Base-by-base conservation (phyloP, 2,329 filamentous ascomycete species). In the Neopestalotiopsis clavispora region DNA sequence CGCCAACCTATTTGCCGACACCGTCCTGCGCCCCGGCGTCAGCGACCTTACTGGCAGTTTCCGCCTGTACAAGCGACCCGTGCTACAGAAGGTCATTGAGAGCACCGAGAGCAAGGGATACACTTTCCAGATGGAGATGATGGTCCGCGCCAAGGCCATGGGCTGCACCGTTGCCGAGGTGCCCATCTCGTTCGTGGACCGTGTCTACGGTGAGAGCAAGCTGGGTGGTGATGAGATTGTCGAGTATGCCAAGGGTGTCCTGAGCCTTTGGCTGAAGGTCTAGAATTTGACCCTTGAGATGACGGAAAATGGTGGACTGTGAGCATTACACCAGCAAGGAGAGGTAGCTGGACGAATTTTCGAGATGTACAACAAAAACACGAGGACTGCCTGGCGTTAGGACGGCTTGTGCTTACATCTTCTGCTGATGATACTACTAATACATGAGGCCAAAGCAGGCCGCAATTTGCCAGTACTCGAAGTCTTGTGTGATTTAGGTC, bases 81-180 rank as follows among this genome's bases (percentile, higher is more conserved):
- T 97, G 71, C 82, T 99, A 77, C 89, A 97, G 81, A 95, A 94
- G 86, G 94, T 97, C 69, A 98, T 99, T 76, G 85, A 87, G 77
- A 94, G 89, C 82, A 98, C 94, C 9, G 92, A 98, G 86, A 96
- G 94, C 80, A 97, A 98, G 84, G 96, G 96, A 2, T 99, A 98
- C 81, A 95, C 93, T 56, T 99, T 99, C 87, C 96, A 99, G 89
- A 99, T 99, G 96, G 95, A 98, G 87, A 92, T 99, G 90, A 98
- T 98, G 91, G 95, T 98, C 9, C 88, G 95, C 71, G 96, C 96
- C 42, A 98, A 98, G 89, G 93, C 92, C 17, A 95, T 98, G 93
- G 95, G 96, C 1, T 97, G 90, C 84, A 93, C 91, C 49, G 95
- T 99, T 40, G 94, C 93, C 17, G 96, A 99, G 86, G 95, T 97